Percentiles rank a stretch among this genome's conserved stretches.
phyloP scores from a whole-genome alignment of 345 rosid species.

The Nephelium lappaceum region DNA sequence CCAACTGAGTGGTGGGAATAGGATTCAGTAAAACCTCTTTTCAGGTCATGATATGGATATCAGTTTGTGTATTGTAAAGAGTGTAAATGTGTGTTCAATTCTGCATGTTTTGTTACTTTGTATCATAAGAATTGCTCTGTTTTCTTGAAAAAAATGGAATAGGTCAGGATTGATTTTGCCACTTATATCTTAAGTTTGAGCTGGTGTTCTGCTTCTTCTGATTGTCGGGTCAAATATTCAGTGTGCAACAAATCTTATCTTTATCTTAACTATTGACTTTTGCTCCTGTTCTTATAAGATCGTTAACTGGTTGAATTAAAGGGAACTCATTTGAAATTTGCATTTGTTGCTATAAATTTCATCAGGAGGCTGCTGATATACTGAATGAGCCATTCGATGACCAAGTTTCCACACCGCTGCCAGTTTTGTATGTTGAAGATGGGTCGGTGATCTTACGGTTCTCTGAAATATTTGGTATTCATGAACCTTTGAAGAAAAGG shows the following conservation, averaged over 20 bases:
- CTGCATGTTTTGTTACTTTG: not conserved
- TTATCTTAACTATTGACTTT: not conserved
- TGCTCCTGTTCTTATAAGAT: not conserved
- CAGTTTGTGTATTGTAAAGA: not conserved
- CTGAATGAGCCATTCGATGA: slow-evolving; percentile 45
- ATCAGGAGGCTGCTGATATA: slow-evolving; percentile 47
- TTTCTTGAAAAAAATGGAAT: not conserved
- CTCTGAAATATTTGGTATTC: slow-evolving; percentile 96
- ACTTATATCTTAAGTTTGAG: not conserved
- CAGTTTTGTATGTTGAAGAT: slow-evolving; percentile 83
- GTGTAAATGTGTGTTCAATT: not conserved
- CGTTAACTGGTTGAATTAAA: not conserved
- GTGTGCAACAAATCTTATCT: not conserved
- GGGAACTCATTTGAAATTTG: not conserved
- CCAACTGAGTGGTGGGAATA: not conserved
- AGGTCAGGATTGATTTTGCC: not conserved
- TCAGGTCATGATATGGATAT: not conserved
- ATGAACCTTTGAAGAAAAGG: slow-evolving; percentile 66
- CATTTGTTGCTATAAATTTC: not conserved
- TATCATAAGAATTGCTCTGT: not conserved
- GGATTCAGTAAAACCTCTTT: not conserved
- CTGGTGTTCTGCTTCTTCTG: not conserved
- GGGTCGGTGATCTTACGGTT: slow-evolving; percentile 81
- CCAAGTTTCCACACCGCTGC: slow-evolving; percentile 60
- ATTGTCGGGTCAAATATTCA: not conserved